Evolutionary conservation across 345 rosid genomes (phyloP), one percentile per base, ranked within the genome.

Genomic region (Eucalyptus caleyi): DNA sequence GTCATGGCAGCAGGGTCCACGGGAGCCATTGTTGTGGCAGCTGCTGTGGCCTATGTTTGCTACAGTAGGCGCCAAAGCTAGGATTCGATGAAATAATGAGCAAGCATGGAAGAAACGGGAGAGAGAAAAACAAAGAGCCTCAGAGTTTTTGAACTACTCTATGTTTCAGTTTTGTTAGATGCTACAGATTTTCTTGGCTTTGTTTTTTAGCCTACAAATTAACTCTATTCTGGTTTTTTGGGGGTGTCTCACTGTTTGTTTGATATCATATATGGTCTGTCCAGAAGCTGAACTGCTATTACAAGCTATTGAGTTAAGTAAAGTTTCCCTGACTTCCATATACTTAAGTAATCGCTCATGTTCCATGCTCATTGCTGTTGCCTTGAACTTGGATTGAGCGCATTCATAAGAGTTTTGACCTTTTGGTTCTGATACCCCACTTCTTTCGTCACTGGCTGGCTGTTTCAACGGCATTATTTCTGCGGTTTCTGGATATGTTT

Each of bases 1-100:
- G 72, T 94, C 49, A 90, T 93, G 88, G 97, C 92, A 6, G 93
- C 90, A 18, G 96, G 94, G 15, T 94, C 96, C 11, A 89, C 93
- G 18, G 95, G 95, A 40, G 94, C 93, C 23, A 30, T 94, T 86
- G 93, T 91, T 86, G 92, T 89, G 87, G 94, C 93, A 7, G 95
- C 95, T 67, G 95, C 95, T 37, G 88, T 90, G 86, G 92, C 89
- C 40, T 96, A 92, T 90, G 88, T 93, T 89, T 93, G 86, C 95
- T 93, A 89, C 88, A 86, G 91, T 19, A 95, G 92, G 94, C 92
- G 90, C 37, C 90, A 49, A 88, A 86, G 87, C 91, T 27, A 94
- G 93, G 94, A 92, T 88, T 53, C 6, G 40, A 16, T 50, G 54
- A 23, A 86, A 53, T 51, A 34, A 49, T 34, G 51, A 40, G 37